Base-by-base conservation (phyloP, 2,329 filamentous ascomycete species). In the Apiospora koreana region DNA sequence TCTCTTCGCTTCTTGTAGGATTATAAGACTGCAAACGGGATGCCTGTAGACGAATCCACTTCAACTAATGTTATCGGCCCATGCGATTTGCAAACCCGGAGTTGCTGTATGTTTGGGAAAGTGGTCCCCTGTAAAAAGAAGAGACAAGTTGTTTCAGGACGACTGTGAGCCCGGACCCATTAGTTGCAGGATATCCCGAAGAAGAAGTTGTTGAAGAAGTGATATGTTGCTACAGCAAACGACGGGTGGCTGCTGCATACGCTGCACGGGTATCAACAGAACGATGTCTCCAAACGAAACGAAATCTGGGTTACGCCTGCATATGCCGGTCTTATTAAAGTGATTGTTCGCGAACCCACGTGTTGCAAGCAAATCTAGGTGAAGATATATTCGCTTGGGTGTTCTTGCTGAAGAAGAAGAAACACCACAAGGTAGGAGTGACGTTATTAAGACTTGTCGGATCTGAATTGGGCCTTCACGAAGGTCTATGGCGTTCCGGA, bases 241-340 rank as follows among this genome's bases (percentile, higher is more conserved):
- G 54, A 38, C 54, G 54, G 54, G 54, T 62, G 31, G 54, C 54
- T 62, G 54, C 54, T 62, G 54, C 54, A n/a, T n/a, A 62, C 3
- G 54, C 54, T 62, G 54, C 18, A 35, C 54, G 54, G 54, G 54
- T 38, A 62, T 62, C 54, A 62, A 62, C 54, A 62, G 54, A 62
- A 62, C 31, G 54, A 62, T 62, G 54, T 62, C 54, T 62, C 54
- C 54, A 38, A 62, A 62, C 54, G 54, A 62, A 62, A 62, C 54
- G 54, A 62, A 58, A 62, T 62, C 54, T 23, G 54, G 23, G 54
- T 38, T 62, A 62, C 54, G 9, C 54, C 28, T 9, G 54, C 54
- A 62, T 62, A 62, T 62, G 54, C 9, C 18, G 35, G 50, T 35
- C 50, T 35, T 18, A 35, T 3, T 3, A 58, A 58, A 38, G 50